Base-by-base conservation (phyloP, 2,329 filamentous ascomycete species). In the Ceratocystis smalleyi region DNA sequence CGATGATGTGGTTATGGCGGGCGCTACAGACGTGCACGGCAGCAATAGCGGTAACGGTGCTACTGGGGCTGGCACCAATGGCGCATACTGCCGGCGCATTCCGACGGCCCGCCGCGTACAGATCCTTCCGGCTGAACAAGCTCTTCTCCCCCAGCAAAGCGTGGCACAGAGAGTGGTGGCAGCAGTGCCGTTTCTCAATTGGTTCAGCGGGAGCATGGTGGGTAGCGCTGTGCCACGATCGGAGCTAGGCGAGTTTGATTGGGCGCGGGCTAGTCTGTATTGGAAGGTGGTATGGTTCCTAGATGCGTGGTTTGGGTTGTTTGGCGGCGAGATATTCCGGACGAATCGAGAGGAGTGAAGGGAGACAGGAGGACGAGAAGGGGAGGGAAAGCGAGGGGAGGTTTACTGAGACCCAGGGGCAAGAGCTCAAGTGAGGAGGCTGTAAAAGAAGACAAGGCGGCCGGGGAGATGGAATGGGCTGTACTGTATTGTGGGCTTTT, bases 221-320 rank as follows among this genome's bases (percentile, higher is more conserved):
- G 88, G 88, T 5, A 84, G 84, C 71, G 81, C 87, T 71, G 83
- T 92, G 47, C 89, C 89, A 6, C 79, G 86, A 51, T 86, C 80
- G 63, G 87, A 90, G 63, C 78, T 81, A 54, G 89, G 88, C 65
- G 84, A 83, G 51, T 91, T 96, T 69, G 91, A 96, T 73, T 88
- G 85, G 78, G 82, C 82, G 51, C 76, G 76, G 57, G 84, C 84
- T 10, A 86, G 83, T 67, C 73, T 86, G 67, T 87, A 86, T 74
- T 87, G 84, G 84, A 83, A 82, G 72, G 70, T 86, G 54, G 82
- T 86, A 69, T 86, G 80, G 75, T 84, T 78, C 75, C 74, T 86
- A 27, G 83, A 86, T 70, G 75, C 76, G 19, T 78, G 77, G 63
- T 83, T 85, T 70, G 75, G 77, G 3, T 74, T 85, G 47, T 85